Conservation (phyloP, 2,329 filamentous ascomycete species). For the Verticillium albo-atrum region DNA sequence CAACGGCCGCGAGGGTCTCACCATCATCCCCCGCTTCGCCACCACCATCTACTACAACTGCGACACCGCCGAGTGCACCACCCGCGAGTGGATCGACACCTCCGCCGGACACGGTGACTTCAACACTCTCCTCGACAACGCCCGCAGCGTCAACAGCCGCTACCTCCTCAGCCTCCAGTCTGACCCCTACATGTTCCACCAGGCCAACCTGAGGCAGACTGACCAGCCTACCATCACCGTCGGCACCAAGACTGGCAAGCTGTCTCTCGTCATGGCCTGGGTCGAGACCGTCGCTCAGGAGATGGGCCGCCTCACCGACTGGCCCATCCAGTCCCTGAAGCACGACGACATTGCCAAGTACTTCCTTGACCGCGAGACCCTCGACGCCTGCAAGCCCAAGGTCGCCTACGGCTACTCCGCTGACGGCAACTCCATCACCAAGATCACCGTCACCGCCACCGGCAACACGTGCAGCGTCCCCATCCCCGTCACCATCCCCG, state of each 20-base stretch:
- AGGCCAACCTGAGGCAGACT: conserved; percentile 52
- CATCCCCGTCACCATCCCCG: conserved; percentile 51
- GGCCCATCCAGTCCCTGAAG: conserved; percentile 18
- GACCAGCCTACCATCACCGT: conserved; percentile 42
- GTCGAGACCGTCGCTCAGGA: conserved; percentile 49
- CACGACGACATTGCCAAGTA: conserved; percentile 42
- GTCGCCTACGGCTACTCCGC: conserved; percentile 39
- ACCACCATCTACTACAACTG: conserved; percentile 64
- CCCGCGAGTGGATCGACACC: conserved; percentile 57
- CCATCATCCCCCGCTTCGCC: conserved; percentile 55
- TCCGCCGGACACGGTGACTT: conserved; percentile 51
- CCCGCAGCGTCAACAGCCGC: conserved; percentile 48
- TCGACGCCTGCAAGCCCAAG: conserved; percentile 46
- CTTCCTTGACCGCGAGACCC: conserved; percentile 48
- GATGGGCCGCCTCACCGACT: conserved; percentile 42
- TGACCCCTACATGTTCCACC: conserved; percentile 58
- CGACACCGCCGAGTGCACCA: conserved; percentile 50
- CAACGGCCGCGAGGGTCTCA: conserved; percentile 52
- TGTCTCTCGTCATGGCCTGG: conserved; percentile 54
- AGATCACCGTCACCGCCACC: conserved; percentile 43
- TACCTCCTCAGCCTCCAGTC: conserved; percentile 52
- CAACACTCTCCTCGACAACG: conserved; percentile 42
- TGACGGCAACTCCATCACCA: conserved; percentile 38
- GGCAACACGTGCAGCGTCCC: conserved; percentile 45
- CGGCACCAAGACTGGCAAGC: conserved; percentile 38